These are phyloP conservation scores for Chloroidium sp. DNA, from an alignment of 163 green algal genomes.

Conservation along the genomic window DNA sequence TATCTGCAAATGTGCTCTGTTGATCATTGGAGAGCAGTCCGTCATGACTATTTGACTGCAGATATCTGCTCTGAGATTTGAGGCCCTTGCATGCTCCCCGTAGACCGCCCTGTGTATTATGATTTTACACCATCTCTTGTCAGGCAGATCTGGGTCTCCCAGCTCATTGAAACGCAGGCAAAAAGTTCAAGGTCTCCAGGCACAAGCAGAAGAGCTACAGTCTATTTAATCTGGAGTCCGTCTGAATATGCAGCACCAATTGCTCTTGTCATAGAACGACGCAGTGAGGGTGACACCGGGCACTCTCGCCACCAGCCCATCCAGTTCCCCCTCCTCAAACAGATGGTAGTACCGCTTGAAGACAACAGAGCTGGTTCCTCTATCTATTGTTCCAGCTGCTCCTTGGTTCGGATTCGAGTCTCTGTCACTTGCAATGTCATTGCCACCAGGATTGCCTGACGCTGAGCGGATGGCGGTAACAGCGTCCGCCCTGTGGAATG, in stretches of 20 bases:
- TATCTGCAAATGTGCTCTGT: too few relatives aligned
- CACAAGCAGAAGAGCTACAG: too few relatives aligned
- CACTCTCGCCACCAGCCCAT: conserved; percentile 45
- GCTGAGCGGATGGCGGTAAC: neutral
- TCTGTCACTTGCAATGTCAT: neutral
- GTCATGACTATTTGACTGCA: too few relatives aligned
- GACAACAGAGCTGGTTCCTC: conserved; percentile 68
- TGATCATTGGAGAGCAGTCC: too few relatives aligned
- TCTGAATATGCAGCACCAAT: conserved; percentile 65
- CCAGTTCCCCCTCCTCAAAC: conserved; percentile 79
- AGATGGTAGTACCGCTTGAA: conserved; percentile 96
- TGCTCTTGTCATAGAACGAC: conserved; percentile 81
- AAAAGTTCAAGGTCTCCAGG: too few relatives aligned
- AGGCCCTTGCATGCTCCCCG: too few relatives aligned
- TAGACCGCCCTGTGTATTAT: too few relatives aligned
- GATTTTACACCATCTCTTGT: too few relatives aligned
- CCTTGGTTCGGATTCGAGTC: neutral
- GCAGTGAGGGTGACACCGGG: conserved; percentile 38
- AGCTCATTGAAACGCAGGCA: too few relatives aligned
- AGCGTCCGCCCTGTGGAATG: conserved; percentile 72
- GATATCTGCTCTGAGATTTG: too few relatives aligned
- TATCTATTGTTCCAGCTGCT: conserved; percentile 21
- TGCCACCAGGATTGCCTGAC: neutral
- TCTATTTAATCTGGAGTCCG: too few relatives aligned
- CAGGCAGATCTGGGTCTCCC: too few relatives aligned